Evolutionary conservation across 208 protist genomes (phyloP), one percentile per base, ranked within the genome.

Genomic region (Acanthamoeba polyphaga): DNA sequence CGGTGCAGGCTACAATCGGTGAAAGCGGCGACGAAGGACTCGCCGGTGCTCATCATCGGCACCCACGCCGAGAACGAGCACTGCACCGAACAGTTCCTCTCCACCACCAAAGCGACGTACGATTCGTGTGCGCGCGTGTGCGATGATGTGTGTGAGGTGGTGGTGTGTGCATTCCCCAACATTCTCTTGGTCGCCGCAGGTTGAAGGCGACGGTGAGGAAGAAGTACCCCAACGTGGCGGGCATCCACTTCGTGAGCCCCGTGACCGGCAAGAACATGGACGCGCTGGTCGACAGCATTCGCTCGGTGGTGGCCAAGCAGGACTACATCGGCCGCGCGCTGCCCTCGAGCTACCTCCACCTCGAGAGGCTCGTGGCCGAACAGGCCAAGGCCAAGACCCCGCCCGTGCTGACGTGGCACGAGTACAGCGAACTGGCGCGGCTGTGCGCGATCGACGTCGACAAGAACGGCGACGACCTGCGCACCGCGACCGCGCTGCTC

Each of bases 31-130:
- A 34, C 34, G 34, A 34, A 34, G 34, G 34, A 94, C 6, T 80
- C 72, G 74, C 91, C 91, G 4, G 32, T 94, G 1, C 15, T 94
- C 32, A 1, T 94, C 1, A 51, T 94, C 7, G 91, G 91, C 32
- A 66, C 91, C 6, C 91, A 94, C 19, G 91, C 87, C 15, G 87
- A 92, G 17, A 62, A 92, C 34, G 87, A 92, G 17, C 29, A 46
- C 0, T 92, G 87, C 15, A 94, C 91, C n/a, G 91, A 94, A 0
- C 34, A 34, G 34, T 34, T 34, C 34, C 34, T 34, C 34, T 34
- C 34, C 34, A 34, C 34, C 34, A 34, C 34, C 34, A 34, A 34
- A 34, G 34, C 34, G 34, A 34, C 34, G 34, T 34, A 34, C 34
- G 34, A 34, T 34, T 34, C 34, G 34, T 34, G 34, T 34, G 34